Evolutionary conservation across 208 protist species (phyloP).

Genomic region (Chromosphaera perkinsii): DNA sequence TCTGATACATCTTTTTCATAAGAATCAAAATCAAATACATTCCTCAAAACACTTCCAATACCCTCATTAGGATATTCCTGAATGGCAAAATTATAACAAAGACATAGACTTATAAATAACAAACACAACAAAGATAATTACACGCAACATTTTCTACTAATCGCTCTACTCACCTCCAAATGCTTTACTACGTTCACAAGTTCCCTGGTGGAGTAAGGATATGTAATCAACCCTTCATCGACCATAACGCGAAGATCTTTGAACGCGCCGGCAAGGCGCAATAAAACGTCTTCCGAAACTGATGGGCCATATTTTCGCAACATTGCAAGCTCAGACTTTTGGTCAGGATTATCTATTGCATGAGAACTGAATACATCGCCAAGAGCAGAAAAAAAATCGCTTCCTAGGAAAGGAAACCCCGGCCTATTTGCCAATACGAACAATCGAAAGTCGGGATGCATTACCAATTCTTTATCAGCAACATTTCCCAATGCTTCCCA

Average conservation of each 20-base stretch:
- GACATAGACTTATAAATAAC: not conserved
- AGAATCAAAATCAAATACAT: constrained; percentile 35
- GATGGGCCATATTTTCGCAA: constrained; percentile 38
- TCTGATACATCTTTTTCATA: constrained; percentile 9
- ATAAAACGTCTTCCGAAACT: constrained; percentile 25
- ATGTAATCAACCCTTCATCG: constrained; percentile 72
- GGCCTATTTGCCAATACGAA: constrained; percentile 67
- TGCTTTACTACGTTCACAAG: constrained; percentile 85
- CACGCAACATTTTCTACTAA: not conserved
- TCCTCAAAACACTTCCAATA: not conserved
- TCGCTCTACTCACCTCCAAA: constrained; percentile 66
- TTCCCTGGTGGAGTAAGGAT: constrained; percentile 78
- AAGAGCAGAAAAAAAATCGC: constrained; percentile 81
- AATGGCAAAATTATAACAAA: not conserved
- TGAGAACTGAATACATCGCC: constrained; percentile 77
- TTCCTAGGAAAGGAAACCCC: constrained; percentile 84
- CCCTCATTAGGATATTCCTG: not conserved
- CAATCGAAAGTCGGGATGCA: constrained; percentile 57
- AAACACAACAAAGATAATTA: not conserved
- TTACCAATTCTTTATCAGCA: no score
- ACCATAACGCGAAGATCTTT: constrained; percentile 63
- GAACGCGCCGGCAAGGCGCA: constrained; percentile 56
- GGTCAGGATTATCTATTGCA: constrained; percentile 78
- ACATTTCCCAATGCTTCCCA: no score
- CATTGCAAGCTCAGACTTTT: constrained; percentile 65